phyloP scores from a whole-genome alignment of 768 basidiomycete genomes.

The Glaciozyma antarctica region DNA sequence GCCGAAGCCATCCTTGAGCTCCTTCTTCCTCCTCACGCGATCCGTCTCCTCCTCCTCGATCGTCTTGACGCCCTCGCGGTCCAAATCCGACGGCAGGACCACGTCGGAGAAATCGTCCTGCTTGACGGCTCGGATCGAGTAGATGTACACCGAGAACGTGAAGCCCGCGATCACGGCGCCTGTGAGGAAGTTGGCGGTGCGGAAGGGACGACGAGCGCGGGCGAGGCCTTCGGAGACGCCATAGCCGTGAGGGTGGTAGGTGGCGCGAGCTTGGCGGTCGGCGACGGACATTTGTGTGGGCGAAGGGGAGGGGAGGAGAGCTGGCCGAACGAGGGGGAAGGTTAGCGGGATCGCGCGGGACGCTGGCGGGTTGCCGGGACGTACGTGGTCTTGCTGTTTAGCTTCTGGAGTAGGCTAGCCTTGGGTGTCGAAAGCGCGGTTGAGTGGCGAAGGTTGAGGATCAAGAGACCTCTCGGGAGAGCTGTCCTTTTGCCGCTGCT shows the following conservation, averaged over 20 bases:
- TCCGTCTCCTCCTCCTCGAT: slow-evolving; percentile 39
- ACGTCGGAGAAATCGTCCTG: slow-evolving; percentile 86
- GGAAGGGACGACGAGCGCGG: slow-evolving; percentile 79
- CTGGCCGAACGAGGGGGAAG: background rate
- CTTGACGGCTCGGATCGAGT: slow-evolving; percentile 86
- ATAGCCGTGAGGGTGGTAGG: slow-evolving; percentile 42
- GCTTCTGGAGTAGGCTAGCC: background rate
- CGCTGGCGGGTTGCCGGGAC: background rate
- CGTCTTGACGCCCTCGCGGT: slow-evolving; percentile 35
- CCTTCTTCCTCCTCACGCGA: background rate
- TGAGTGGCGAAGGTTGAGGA: no score
- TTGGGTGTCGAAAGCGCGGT: no score
- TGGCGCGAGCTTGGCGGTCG: slow-evolving; percentile 10
- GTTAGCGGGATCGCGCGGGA: background rate
- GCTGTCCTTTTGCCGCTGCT: no score
- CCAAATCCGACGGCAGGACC: slow-evolving; percentile 50
- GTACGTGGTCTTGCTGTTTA: background rate
- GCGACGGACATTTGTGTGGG: background rate
- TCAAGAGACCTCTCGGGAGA: no score
- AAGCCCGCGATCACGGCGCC: slow-evolving; percentile 64
- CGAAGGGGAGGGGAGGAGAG: background rate
- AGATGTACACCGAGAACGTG: slow-evolving; percentile 72
- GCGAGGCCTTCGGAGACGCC: slow-evolving; percentile 76
- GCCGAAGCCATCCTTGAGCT: background rate
- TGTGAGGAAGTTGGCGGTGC: slow-evolving; percentile 64